These are phyloP conservation scores for Cladophialophora carrionii DNA, from an alignment of 2,329 filamentous ascomycete genomes.

Conservation along the genomic window DNA sequence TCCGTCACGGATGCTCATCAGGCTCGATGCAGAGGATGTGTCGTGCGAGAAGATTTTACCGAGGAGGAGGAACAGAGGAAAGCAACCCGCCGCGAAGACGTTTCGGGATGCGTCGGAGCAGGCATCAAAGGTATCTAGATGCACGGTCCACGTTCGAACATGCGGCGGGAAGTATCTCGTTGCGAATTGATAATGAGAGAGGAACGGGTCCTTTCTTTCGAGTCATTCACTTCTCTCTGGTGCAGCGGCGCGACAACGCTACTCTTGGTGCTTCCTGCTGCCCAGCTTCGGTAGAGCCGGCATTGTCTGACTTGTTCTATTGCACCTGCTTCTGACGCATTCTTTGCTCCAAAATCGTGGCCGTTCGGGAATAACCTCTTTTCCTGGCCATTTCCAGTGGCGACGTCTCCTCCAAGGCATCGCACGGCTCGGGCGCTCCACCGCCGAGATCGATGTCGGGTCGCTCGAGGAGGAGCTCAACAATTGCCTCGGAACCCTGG, in stretches of 20 bases:
- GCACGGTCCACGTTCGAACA: conserved; percentile 8
- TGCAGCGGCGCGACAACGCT: no score
- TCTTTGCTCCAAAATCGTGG: neutral
- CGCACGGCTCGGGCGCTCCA: neutral
- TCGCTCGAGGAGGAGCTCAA: conserved; percentile 6
- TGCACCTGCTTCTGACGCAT: neutral
- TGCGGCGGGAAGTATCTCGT: conserved; percentile 3
- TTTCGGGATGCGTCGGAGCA: conserved; percentile 5
- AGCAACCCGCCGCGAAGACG: neutral
- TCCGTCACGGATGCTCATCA: conserved; percentile 6
- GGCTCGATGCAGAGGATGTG: neutral
- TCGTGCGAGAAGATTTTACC: conserved; percentile 1
- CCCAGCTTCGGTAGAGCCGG: neutral
- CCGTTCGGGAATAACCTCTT: neutral
- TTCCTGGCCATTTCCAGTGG: neutral
- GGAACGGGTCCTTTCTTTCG: no score
- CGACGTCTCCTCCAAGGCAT: neutral
- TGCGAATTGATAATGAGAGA: neutral
- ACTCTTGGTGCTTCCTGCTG: neutral
- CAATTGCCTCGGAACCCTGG: neutral
- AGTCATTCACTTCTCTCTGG: no score
- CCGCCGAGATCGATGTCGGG: neutral
- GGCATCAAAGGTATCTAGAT: neutral
- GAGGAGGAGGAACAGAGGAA: neutral
- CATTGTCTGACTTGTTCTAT: neutral